Conservation (phyloP, 2,329 filamentous ascomycete genomes). For the Arthrobotrys megalospora region DNA sequence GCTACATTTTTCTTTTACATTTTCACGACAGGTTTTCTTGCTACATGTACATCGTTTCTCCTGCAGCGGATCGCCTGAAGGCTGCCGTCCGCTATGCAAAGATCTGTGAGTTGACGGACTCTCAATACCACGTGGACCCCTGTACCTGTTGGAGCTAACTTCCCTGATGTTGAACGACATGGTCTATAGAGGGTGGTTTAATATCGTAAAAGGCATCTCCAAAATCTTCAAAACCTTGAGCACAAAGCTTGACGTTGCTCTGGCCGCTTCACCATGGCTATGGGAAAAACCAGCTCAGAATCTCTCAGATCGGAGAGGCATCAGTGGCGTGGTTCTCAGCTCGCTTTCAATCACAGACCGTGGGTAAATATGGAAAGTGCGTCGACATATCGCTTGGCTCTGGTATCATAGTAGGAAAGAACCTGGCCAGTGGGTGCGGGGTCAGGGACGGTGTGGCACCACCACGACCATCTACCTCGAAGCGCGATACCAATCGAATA, state of each 20-base stretch:
- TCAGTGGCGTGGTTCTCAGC: constrained; percentile 54
- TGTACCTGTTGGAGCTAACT: neutral
- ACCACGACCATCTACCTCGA: constrained; percentile 21
- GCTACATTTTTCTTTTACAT: constrained; percentile 4
- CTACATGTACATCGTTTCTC: neutral
- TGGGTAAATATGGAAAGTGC: constrained; percentile 50
- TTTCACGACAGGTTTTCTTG: neutral
- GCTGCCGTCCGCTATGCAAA: constrained; percentile 47
- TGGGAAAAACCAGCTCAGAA: constrained; percentile 52
- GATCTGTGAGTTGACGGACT: constrained; percentile 23
- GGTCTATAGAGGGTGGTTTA: neutral
- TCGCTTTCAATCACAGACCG: constrained; percentile 20
- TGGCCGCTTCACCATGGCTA: constrained; percentile 33
- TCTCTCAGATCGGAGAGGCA: constrained; percentile 24
- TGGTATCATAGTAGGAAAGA: constrained; percentile 31
- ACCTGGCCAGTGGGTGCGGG: constrained; percentile 35
- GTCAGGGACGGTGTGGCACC: constrained; percentile 18
- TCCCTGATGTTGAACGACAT: neutral
- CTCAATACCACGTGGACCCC: constrained; percentile 50
- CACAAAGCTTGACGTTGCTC: constrained; percentile 8
- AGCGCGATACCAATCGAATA: constrained; percentile 18
- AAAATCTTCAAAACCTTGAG: constrained; percentile 12
- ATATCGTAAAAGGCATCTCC: constrained; percentile 55
- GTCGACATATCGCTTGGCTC: constrained; percentile 29
- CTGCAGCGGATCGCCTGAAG: constrained; percentile 48